Conservation (phyloP, 2,329 filamentous ascomycete genomes). For the Ophiostoma sp. region DNA sequence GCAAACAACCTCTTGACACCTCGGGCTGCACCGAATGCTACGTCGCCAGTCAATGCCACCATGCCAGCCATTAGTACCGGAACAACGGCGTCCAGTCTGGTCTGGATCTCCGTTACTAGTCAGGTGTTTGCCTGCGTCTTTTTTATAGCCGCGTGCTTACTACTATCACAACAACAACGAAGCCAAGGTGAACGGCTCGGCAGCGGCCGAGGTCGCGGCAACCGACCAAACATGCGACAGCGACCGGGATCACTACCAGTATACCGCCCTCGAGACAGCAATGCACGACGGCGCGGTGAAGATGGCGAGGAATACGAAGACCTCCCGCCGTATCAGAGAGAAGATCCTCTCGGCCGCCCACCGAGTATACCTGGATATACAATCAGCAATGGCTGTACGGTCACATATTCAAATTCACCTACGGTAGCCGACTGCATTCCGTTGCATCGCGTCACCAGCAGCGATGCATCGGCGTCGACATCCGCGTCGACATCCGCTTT, state of each 20-base stretch:
- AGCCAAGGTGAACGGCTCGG: neutral
- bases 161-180: neutral
- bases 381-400: slow-evolving; percentile 4
- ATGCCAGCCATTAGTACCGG: slow-evolving; percentile 3
- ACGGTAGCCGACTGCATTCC: neutral
- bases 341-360: slow-evolving; percentile 22
- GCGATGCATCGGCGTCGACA: neutral
- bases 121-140: slow-evolving; percentile 22
- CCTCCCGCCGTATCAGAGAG: slow-evolving; percentile 22
- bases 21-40: neutral
- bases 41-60: neutral
- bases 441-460: neutral
- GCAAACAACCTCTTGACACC: neutral
- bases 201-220: neutral
- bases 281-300: neutral
- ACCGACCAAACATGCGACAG: slow-evolving; percentile 4
- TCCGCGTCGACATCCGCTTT: neutral
- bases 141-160: neutral
- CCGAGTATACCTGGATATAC: slow-evolving; percentile 21
- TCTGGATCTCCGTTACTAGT: slow-evolving; percentile 8
- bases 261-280: slow-evolving; percentile 1
- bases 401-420: neutral
- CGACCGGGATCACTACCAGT: slow-evolving; percentile 4
- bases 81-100: neutral
- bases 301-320: slow-evolving; percentile 17